Evolutionary conservation across 1,139 yeast species (phyloP), one percentile per base, ranked within the genome.

Genomic region (Sugiyamaella japonica): DNA sequence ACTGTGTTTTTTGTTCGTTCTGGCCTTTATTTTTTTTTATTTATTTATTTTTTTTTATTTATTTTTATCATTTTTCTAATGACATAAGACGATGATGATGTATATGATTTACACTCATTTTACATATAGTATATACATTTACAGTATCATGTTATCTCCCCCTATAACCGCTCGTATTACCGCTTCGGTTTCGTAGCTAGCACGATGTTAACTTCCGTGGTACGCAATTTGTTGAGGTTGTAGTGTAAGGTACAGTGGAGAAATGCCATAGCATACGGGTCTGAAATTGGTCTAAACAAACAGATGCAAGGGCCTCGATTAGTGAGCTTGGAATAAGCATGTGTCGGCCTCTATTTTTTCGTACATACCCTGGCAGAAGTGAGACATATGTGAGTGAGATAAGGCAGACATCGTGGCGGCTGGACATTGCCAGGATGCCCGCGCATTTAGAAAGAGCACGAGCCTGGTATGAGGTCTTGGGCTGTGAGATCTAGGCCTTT

Each of bases 21-120:
- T 37, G 38, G 36, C 40, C 39, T 40, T 48, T 28, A 28, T 39
- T 39, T 48, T 40, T 48, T 28, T 38, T 39, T 39, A 48, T 38
- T 48, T 20, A 20, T 20, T 20, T 20, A 20, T 48, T 39, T 48
- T 48, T n/a, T 39, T 40, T 31, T 48, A 29, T 38, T 48, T 48
- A 48, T 20, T 20, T 20, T 20, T 20, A 20, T 20, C 25, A 20
- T 20, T 20, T 48, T 20, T 20, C 38, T 48, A 39, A n/a, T 36
- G 39, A 39, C 32, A 3, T 20, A 20, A 20, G 25, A 29, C 16
- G 16, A 13, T 38, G 16, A 13, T 38, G 38, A 16, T 48, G 29
- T 12, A 38, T 20, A 44, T 32, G 9, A 32, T 37, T 45, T 37
- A 38, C 43, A 38, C 13, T 47, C 37, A 17, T 47, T 47, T 13